Conservation (phyloP, 352 stramenopile species). For the Globisporangium radiosum region DNA sequence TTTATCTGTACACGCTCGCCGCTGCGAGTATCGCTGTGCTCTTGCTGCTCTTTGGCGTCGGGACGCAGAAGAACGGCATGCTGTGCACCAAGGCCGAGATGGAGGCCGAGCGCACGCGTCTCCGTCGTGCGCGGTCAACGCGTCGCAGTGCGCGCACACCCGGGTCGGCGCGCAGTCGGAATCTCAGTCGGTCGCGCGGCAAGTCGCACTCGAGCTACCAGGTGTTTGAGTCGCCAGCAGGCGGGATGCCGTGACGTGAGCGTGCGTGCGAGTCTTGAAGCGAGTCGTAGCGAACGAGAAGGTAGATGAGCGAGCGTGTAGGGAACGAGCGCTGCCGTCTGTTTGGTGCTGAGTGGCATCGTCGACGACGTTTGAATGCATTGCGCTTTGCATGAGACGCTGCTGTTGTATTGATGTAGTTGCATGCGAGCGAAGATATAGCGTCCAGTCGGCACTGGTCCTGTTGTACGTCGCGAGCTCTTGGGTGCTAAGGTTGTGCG, state of each 20-base stretch:
- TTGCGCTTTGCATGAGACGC: too few species aligned
- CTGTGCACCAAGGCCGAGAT: slow-evolving; percentile 61
- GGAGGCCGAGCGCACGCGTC: slow-evolving; percentile 38
- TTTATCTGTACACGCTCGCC: slow-evolving; percentile 49
- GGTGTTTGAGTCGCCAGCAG: slow-evolving; percentile 53
- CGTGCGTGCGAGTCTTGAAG: too few species aligned
- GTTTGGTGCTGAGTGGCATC: too few species aligned
- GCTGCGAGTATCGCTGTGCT: slow-evolving; percentile 36
- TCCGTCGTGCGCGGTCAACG: slow-evolving; percentile 42
- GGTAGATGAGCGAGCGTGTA: too few species aligned
- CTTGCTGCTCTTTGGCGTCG: slow-evolving; percentile 42
- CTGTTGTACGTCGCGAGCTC: too few species aligned
- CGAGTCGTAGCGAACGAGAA: too few species aligned
- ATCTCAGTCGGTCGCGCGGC: slow-evolving; percentile 54
- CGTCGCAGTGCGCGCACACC: slow-evolving; percentile 51
- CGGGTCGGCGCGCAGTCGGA: slow-evolving; percentile 47
- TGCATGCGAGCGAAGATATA: too few species aligned
- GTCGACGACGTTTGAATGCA: too few species aligned
- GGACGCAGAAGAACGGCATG: slow-evolving; percentile 61
- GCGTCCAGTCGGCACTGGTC: too few species aligned
- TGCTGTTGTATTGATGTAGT: too few species aligned
- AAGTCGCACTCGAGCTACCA: slow-evolving; percentile 73
- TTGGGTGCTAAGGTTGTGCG: too few species aligned
- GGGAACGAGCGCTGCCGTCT: too few species aligned
- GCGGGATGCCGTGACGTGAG: slow-evolving; percentile 10